A percentile compares a stretch with the other conserved stretches of the same genome.
These are phyloP conservation scores for Andrographis paniculata DNA, from an alignment of 305 asterid species.

Conservation along the genomic window DNA sequence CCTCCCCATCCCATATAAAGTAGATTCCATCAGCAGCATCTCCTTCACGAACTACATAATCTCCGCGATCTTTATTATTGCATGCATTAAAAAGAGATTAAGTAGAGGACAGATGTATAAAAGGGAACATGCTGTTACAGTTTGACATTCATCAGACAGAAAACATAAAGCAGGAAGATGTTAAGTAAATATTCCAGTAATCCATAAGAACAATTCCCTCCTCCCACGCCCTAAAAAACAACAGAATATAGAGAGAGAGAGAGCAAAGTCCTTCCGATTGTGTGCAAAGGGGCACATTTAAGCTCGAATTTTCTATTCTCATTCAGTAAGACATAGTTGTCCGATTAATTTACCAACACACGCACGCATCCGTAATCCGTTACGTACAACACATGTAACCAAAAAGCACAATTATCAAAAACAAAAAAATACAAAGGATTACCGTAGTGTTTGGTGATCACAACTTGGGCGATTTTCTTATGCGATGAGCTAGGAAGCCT, in stretches of 20 bases:
- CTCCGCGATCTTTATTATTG: conserved; percentile 55
- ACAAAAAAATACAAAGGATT: conserved; percentile 7
- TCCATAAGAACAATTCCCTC: neutral
- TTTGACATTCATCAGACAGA: neutral
- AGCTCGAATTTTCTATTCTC: too few species aligned
- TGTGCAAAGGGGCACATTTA: too few species aligned
- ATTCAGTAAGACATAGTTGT: too few species aligned
- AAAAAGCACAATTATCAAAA: neutral
- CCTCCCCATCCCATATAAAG: conserved; percentile 94
- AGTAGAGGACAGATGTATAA: too few species aligned
- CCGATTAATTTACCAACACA: neutral
- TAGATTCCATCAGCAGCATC: conserved; percentile 70
- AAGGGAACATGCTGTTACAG: neutral
- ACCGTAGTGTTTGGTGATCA: conserved; percentile 58
- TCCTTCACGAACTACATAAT: conserved; percentile 72
- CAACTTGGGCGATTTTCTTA: conserved; percentile 59
- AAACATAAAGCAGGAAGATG: neutral
- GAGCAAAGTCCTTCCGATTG: too few species aligned
- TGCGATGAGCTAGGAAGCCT: conserved; percentile 75
- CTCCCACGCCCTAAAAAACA: too few species aligned
- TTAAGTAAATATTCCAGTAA: neutral
- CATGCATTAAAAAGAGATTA: conserved; percentile 11
- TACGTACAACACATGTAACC: too few species aligned
- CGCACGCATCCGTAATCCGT: neutral
- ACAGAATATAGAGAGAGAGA: too few species aligned